A percentile compares a stretch with the other conserved stretches of the same genome.
These are phyloP conservation scores for Endoconidiophora laricicola DNA, from an alignment of 2,329 filamentous ascomycete species.

Conservation along the genomic window DNA sequence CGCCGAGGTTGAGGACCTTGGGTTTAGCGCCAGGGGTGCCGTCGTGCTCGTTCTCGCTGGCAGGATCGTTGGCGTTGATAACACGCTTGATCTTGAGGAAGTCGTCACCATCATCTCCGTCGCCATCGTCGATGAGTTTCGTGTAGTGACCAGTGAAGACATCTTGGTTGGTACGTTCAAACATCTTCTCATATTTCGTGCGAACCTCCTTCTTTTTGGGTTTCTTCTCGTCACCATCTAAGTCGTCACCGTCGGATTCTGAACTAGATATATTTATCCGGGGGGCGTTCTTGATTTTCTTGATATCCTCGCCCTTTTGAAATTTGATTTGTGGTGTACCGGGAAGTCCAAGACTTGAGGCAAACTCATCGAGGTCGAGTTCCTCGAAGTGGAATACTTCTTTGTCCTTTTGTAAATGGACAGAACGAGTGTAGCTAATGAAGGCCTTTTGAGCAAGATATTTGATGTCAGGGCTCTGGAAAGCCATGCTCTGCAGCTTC, in stretches of 20 bases:
- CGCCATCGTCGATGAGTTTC: slow-evolving; percentile 51
- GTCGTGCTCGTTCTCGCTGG: slow-evolving; percentile 31
- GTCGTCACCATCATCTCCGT: slow-evolving; percentile 52
- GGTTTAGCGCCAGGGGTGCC: slow-evolving; percentile 25
- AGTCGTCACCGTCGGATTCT: slow-evolving; percentile 38
- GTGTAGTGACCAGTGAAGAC: slow-evolving; percentile 87
- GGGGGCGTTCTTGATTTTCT: slow-evolving; percentile 73
- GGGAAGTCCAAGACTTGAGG: slow-evolving; percentile 70
- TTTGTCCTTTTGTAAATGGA: slow-evolving; percentile 82
- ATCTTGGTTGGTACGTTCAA: slow-evolving; percentile 90
- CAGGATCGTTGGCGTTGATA: slow-evolving; percentile 53
- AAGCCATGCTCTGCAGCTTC: slow-evolving; percentile 85
- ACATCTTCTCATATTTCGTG: slow-evolving; percentile 97
- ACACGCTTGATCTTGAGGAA: slow-evolving; percentile 83
- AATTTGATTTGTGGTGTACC: slow-evolving; percentile 90
- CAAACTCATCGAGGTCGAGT: slow-evolving; percentile 72
- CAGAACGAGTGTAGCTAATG: slow-evolving; percentile 68
- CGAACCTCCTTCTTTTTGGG: slow-evolving; percentile 58
- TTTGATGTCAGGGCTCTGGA: slow-evolving; percentile 84
- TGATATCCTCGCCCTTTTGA: slow-evolving; percentile 74
- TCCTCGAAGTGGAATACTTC: slow-evolving; percentile 74
- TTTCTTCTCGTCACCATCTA: slow-evolving; percentile 27
- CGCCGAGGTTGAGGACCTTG: slow-evolving; percentile 51
- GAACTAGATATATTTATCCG: slow-evolving; percentile 45
- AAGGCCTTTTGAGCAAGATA: slow-evolving; percentile 95